Conservation (phyloP, 257 asterid genomes). For the Pogostemon cablin region DNA sequence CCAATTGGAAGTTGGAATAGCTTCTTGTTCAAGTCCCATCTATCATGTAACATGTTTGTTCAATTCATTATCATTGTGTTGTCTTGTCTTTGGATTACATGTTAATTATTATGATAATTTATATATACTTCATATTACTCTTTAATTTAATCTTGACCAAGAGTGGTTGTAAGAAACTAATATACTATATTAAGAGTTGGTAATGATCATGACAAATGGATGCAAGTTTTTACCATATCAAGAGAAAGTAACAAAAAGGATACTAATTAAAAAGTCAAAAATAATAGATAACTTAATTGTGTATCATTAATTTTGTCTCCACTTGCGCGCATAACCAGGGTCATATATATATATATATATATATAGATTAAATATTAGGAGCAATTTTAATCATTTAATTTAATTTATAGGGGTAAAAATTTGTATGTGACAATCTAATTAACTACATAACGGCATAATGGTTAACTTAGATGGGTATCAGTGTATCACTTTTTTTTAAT, state of each 20-base stretch:
- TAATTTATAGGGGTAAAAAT: no score
- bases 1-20: conserved; percentile 30
- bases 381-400: no score
- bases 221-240: conserved; percentile 13
- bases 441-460: no score
- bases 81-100: conserved; percentile 29
- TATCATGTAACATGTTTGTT: conserved; percentile 30
- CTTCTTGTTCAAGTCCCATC: conserved; percentile 39
- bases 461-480: no score
- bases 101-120: not conserved
- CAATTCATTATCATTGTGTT: conserved; percentile 31
- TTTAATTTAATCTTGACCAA: conserved; percentile 16
- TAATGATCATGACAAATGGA: conserved; percentile 21
- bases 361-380: no score
- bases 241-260: conserved; percentile 1
- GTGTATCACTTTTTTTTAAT: no score
- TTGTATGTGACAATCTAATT: no score
- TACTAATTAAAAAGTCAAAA: not conserved
- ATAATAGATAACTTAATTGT: not conserved
- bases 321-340: not conserved
- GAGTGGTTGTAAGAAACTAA: conserved; percentile 1
- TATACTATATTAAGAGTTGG: not conserved
- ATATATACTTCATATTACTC: not conserved
- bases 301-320: not conserved
- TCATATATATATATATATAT: not conserved